Percentiles rank a stretch among this genome's conserved stretches.
These are phyloP conservation scores for Tetrahymena thermophila DNA, from an alignment of 73 alveolate genomes.

Conservation along the genomic window DNA sequence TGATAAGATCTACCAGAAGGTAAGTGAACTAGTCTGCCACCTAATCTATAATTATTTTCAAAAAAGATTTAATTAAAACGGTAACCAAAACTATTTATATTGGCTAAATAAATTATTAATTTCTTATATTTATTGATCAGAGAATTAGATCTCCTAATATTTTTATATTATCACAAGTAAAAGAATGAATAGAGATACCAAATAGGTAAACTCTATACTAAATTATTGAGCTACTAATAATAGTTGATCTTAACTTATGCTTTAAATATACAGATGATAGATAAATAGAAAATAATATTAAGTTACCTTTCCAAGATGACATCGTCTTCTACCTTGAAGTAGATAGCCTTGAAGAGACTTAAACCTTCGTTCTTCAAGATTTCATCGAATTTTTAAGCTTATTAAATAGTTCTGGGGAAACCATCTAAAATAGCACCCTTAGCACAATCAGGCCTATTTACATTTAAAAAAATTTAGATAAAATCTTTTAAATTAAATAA, in stretches of 20 bases:
- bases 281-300: not conserved
- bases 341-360: conserved; percentile 49
- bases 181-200: not conserved
- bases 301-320: conserved; percentile 33
- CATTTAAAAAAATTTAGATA: not conserved
- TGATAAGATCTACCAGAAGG: conserved; percentile 74
- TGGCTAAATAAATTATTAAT: too few relatives aligned
- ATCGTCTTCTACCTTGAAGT: conserved; percentile 55
- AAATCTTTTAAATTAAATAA: not conserved
- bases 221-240: not conserved
- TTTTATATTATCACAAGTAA: not conserved
- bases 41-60: conserved; percentile 39
- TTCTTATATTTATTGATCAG: not conserved
- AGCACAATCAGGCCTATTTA: conserved; percentile 64
- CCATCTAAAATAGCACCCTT: conserved; percentile 78
- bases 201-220: not conserved
- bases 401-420: conserved; percentile 67
- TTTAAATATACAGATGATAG: not conserved
- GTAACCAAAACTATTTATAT: not conserved
- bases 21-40: conserved; percentile 70
- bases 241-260: not conserved
- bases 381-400: conserved; percentile 64
- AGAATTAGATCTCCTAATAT: not conserved
- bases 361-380: conserved; percentile 40
- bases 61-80: not conserved